phyloP scores from a whole-genome alignment of 768 basidiomycete genomes.

The Macrolepiota dolichaula region DNA sequence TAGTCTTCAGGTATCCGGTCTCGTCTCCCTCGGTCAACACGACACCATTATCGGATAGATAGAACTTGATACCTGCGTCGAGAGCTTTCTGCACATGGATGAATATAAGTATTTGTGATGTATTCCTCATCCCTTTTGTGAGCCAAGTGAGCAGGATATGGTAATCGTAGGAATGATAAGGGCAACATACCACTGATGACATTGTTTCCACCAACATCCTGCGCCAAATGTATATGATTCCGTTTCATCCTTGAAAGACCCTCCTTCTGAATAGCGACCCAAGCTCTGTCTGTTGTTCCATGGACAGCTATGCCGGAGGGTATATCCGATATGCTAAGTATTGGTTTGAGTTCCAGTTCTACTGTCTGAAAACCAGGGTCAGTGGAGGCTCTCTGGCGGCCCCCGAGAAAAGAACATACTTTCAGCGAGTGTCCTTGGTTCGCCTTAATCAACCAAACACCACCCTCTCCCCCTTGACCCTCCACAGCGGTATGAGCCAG shows the following conservation, averaged over 20 bases:
- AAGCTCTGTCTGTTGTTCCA: slow-evolving; percentile 68
- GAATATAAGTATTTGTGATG: slow-evolving; percentile 78
- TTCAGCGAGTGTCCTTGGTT: slow-evolving; percentile 89
- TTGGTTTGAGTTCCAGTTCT: slow-evolving; percentile 61
- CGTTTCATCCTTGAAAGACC: slow-evolving; percentile 84
- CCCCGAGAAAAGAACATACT: slow-evolving; percentile 35
- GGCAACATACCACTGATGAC: slow-evolving; percentile 74
- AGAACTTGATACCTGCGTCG: slow-evolving; percentile 67
- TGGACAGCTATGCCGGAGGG: slow-evolving; percentile 79
- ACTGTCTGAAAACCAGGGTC: slow-evolving; percentile 49
- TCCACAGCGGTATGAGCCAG: slow-evolving; percentile 15
- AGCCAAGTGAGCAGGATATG: not conserved
- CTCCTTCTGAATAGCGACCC: slow-evolving; percentile 65
- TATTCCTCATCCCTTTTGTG: slow-evolving; percentile 71
- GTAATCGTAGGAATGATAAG: not conserved
- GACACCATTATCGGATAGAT: slow-evolving; percentile 83
- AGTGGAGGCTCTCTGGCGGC: too few relatives aligned
- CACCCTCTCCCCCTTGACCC: slow-evolving; percentile 18
- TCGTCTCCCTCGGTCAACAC: slow-evolving; percentile 79
- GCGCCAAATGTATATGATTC: slow-evolving; percentile 92
- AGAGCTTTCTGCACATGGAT: slow-evolving; percentile 72
- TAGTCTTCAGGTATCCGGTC: slow-evolving; percentile 53
- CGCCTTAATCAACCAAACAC: slow-evolving; percentile 84
- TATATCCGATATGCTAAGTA: slow-evolving; percentile 57
- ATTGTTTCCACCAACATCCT: slow-evolving; percentile 61